A percentile compares a stretch with the other conserved stretches of the same genome.
phyloP scores from a whole-genome alignment of 352 stramenopile genomes.

The Phytophthora palmivora region DNA sequence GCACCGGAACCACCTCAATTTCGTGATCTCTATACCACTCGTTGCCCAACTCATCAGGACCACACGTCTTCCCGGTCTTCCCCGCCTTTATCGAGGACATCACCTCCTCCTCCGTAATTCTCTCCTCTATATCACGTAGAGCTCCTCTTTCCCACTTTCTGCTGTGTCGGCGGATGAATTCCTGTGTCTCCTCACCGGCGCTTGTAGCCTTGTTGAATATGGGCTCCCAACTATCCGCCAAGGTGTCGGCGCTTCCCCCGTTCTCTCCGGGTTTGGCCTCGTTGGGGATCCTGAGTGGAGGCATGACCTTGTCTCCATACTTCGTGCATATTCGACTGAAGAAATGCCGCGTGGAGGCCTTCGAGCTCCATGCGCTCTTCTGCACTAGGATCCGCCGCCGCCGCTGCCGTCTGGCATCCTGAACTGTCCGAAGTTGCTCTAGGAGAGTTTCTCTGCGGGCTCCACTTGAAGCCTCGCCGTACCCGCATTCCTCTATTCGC shows the following conservation, averaged over 20 bases:
- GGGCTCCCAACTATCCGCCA: not conserved
- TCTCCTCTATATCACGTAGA: not conserved
- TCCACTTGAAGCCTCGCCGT: too few relatives aligned
- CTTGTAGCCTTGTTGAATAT: not conserved
- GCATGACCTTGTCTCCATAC: not conserved
- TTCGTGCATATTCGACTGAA: not conserved
- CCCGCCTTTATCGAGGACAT: not conserved
- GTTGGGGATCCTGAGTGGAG: not conserved
- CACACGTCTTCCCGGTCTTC: constrained; percentile 8
- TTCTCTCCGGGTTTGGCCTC: not conserved
- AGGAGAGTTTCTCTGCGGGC: too few relatives aligned
- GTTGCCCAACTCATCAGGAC: constrained; percentile 10
- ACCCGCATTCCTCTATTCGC: too few relatives aligned
- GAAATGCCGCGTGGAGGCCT: not conserved
- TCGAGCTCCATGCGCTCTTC: not conserved
- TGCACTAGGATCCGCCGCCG: not conserved
- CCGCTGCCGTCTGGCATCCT: not conserved
- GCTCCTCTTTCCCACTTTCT: not conserved
- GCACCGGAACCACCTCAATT: not conserved
- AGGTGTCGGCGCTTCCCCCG: not conserved
- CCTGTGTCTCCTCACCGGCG: too few relatives aligned
- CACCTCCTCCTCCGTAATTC: constrained; percentile 3
- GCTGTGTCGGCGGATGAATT: too few relatives aligned
- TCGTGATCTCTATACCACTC: constrained; percentile 7
- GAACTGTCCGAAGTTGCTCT: not conserved